Percentiles rank a stretch among this genome's conserved stretches.
phyloP scores from a whole-genome alignment of 1,139 yeast genomes.

The Diutina neorugosa region DNA sequence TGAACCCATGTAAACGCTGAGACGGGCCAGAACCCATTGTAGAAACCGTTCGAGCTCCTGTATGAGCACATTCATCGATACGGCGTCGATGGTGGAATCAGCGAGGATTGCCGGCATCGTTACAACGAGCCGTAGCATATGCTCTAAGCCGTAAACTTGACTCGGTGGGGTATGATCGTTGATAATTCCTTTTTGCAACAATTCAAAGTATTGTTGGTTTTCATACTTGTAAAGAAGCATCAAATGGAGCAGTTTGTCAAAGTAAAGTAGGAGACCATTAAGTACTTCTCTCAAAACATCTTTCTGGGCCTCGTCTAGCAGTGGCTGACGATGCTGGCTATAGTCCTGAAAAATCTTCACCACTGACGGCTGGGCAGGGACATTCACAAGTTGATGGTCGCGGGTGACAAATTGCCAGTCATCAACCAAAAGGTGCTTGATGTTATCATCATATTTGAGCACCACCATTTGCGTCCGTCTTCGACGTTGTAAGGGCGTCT shows the following conservation, averaged over 20 bases:
- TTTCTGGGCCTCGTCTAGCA: constrained; percentile 12
- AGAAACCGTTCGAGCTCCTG: constrained; percentile 37
- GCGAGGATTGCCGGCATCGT: constrained; percentile 72
- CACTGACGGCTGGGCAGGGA: constrained; percentile 48
- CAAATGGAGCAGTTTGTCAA: constrained; percentile 63
- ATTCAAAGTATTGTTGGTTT: constrained; percentile 62
- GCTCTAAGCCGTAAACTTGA: constrained; percentile 62
- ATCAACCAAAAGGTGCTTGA: constrained; percentile 61
- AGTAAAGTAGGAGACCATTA: constrained; percentile 61
- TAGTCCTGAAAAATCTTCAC: constrained; percentile 40
- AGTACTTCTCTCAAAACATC: constrained; percentile 58
- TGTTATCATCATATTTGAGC: neutral
- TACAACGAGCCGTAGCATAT: constrained; percentile 60
- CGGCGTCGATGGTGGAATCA: constrained; percentile 71
- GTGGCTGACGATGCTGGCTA: constrained; percentile 12
- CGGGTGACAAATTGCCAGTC: constrained; percentile 92
- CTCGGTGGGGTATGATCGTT: constrained; percentile 8
- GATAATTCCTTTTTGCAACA: constrained; percentile 21
- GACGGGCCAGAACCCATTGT: constrained; percentile 37
- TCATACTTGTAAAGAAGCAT: constrained; percentile 74
- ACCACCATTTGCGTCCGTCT: neutral
- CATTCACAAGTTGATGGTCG: constrained; percentile 51
- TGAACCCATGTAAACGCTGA: constrained; percentile 33
- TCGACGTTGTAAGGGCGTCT: neutral
- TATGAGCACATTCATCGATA: constrained; percentile 42